These are phyloP conservation scores for Arachnomyces sp. DNA, from an alignment of 2,329 filamentous ascomycete genomes.

Conservation along the genomic window DNA sequence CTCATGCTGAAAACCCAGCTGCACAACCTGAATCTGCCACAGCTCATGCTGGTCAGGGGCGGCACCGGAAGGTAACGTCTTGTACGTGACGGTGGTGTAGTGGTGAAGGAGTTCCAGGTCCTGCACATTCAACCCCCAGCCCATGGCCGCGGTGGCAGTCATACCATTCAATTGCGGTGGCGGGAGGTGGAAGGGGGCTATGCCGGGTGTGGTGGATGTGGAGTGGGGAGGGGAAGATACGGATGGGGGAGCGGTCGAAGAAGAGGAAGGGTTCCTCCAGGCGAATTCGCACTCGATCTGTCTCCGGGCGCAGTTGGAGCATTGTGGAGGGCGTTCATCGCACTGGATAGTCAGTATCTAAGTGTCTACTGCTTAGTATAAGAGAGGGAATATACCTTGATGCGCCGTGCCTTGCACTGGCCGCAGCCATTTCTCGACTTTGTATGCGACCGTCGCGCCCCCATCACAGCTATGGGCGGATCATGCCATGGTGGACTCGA, in stretches of 20 bases:
- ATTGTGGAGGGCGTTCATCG: slow-evolving; percentile 19
- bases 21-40: slow-evolving; percentile 21
- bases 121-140: slow-evolving; percentile 19
- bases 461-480: slow-evolving; percentile 16
- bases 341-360: slow-evolving; percentile 14
- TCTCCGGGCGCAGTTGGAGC: slow-evolving; percentile 20
- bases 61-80: slow-evolving; percentile 15
- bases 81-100: slow-evolving; percentile 20
- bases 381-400: slow-evolving; percentile 25
- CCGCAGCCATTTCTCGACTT: slow-evolving; percentile 37
- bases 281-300: slow-evolving; percentile 21
- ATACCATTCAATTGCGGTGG: slow-evolving; percentile 5
- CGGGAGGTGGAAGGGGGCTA: background rate
- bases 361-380: background rate
- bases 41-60: slow-evolving; percentile 19
- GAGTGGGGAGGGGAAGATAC: background rate
- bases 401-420: slow-evolving; percentile 33
- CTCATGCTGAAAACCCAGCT: slow-evolving; percentile 28
- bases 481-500: no score
- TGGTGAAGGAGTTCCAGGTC: slow-evolving; percentile 23
- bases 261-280: slow-evolving; percentile 2
- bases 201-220: background rate
- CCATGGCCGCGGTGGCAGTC: slow-evolving; percentile 13
- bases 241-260: background rate
- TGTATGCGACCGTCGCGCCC: slow-evolving; percentile 32